Evolutionary conservation across 495 filamentous ascomycete species (phyloP).

Genomic region (Lentithecium fluviatile): DNA sequence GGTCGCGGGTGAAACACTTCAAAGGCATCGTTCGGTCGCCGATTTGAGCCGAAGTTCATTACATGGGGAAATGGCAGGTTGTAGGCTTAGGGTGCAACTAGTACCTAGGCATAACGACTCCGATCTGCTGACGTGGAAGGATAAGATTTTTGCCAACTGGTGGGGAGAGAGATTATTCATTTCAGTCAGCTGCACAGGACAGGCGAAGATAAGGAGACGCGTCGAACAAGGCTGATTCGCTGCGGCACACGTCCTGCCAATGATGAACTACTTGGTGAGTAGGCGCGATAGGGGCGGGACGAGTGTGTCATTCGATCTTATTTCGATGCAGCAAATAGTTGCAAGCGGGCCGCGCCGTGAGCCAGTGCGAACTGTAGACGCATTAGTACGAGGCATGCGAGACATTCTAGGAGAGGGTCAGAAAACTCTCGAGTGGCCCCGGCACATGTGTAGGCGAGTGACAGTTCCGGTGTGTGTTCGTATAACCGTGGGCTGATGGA

Average conservation of each 20-base stretch:
- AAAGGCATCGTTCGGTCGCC: neutral
- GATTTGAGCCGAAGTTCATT: neutral
- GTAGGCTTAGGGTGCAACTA: no score
- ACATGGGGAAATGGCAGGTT: neutral
- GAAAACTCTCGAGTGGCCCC: neutral
- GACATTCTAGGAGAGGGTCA: neutral
- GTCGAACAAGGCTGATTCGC: neutral
- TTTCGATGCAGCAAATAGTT: neutral
- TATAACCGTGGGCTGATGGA: neutral
- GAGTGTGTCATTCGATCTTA: neutral
- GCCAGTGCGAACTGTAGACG: neutral
- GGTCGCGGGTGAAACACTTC: neutral
- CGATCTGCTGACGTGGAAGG: no score
- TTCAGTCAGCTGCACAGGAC: no score
- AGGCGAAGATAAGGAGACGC: no score
- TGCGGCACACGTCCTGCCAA: no score
- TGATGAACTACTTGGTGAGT: neutral
- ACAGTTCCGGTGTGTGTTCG: neutral
- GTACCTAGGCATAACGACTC: no score
- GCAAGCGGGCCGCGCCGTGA: neutral
- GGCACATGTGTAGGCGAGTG: neutral
- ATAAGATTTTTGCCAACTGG: no score
- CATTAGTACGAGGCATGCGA: neutral
- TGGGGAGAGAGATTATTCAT: no score
- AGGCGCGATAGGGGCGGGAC: neutral